phyloP scores from a whole-genome alignment of 371 early-diverging fungal species.

The Choanephora cucurbitarum region DNA sequence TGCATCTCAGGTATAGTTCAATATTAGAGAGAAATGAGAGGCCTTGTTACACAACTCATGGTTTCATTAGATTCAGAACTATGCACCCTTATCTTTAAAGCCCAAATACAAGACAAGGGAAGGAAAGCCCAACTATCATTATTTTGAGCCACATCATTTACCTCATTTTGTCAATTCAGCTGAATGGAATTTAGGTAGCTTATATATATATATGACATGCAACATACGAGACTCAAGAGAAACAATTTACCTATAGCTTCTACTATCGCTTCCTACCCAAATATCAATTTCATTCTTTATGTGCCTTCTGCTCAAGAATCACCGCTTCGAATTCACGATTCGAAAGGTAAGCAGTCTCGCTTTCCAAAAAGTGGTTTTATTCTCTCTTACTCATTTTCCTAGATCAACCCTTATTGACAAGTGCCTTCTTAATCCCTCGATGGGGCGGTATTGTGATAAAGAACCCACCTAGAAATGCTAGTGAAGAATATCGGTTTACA shows the following conservation, averaged over 20 bases:
- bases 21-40: no score
- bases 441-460: conserved; percentile 91
- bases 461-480: conserved; percentile 49
- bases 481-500: conserved; percentile 30
- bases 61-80: conserved; percentile 62
- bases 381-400: neutral
- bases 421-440: conserved; percentile 87
- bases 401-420: conserved; percentile 51
- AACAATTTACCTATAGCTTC: conserved; percentile 59
- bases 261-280: conserved; percentile 76
- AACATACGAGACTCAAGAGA: no score
- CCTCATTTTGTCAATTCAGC: conserved; percentile 88
- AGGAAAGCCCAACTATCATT: conserved; percentile 46
- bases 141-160: conserved; percentile 59
- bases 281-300: conserved; percentile 87
- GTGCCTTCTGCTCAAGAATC: conserved; percentile 68
- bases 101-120: conserved; percentile 51
- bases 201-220: no score
- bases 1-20: conserved; percentile 68
- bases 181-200: conserved; percentile 90
- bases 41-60: no score
- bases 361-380: neutral
- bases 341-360: conserved; percentile 49
- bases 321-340: conserved; percentile 70
- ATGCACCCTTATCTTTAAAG: conserved; percentile 66